Percentiles rank a stretch among this genome's conserved stretches.
phyloP scores from a whole-genome alignment of 2,329 filamentous ascomycete genomes.

The Metarhizium robertsii region DNA sequence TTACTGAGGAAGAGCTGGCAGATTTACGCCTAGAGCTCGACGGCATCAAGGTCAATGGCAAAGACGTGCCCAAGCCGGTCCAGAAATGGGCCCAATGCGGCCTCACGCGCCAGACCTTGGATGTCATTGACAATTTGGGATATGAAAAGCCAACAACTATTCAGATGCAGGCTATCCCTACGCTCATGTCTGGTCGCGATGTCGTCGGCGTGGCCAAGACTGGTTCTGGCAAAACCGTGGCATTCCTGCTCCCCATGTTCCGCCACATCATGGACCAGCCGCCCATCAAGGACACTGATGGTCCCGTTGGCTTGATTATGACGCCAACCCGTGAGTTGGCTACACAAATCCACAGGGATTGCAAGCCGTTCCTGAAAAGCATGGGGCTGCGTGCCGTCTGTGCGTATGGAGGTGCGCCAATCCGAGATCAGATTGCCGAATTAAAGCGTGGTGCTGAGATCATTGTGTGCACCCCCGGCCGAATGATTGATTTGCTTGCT shows the following conservation, averaged over 20 bases:
- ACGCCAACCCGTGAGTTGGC: constrained; percentile 91
- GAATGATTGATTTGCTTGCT: constrained; percentile 89
- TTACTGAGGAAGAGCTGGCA: constrained; percentile 77
- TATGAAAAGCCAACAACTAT: constrained; percentile 90
- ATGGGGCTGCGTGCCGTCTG: constrained; percentile 80
- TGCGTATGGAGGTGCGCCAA: constrained; percentile 89
- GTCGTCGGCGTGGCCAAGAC: constrained; percentile 96
- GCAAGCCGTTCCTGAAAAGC: constrained; percentile 86
- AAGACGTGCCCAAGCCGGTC: constrained; percentile 85
- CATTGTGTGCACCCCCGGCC: constrained; percentile 87
- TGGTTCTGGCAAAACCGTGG: constrained; percentile 93
- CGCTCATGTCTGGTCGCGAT: constrained; percentile 92
- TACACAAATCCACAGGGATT: constrained; percentile 87
- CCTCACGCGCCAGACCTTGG: constrained; percentile 74
- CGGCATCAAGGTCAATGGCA: constrained; percentile 86
- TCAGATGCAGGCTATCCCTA: constrained; percentile 87
- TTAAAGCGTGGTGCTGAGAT: constrained; percentile 93
- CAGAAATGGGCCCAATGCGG: constrained; percentile 96
- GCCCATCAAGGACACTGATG: constrained; percentile 72
- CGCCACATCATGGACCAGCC: constrained; percentile 93
- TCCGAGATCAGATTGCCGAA: constrained; percentile 95
- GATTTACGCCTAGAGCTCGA: constrained; percentile 81
- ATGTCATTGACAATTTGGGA: constrained; percentile 71
- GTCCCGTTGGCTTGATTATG: constrained; percentile 81
- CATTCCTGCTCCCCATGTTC: constrained; percentile 94